Conservation (phyloP, 306 rosid genomes). For the Astragalus membranaceus region DNA sequence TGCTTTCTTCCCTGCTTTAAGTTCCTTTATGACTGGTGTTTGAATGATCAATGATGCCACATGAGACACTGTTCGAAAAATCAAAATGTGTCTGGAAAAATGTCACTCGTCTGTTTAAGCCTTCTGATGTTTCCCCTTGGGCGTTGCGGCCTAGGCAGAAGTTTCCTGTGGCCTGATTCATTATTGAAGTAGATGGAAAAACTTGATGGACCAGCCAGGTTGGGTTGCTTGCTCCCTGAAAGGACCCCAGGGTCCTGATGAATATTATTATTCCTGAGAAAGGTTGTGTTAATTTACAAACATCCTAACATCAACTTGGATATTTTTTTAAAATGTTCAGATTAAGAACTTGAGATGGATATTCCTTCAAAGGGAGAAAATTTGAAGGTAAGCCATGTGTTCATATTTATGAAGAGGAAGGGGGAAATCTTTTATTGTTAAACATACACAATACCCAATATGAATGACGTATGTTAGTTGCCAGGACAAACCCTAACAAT, state of each 20-base stretch:
- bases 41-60: too few relatives aligned
- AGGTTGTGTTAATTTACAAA: background rate
- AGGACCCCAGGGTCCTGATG: background rate
- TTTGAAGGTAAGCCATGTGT: too few relatives aligned
- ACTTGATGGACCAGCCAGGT: background rate
- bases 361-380: too few relatives aligned
- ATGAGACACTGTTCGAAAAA: too few relatives aligned
- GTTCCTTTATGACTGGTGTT: too few relatives aligned
- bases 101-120: background rate
- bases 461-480: background rate
- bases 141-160: background rate
- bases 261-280: background rate
- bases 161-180: background rate
- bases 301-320: background rate
- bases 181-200: background rate
- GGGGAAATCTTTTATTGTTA: background rate
- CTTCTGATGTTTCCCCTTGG: background rate
- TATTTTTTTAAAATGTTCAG: background rate
- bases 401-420: background rate
- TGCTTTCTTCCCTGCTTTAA: too few relatives aligned
- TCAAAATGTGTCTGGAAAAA: too few relatives aligned
- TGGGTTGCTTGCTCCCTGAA: background rate
- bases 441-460: slow-evolving; percentile 6
- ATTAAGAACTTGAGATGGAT: background rate
- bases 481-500: background rate